Base-by-base conservation (phyloP, 345 rosid species). In the Gossypium ekmanianum region DNA sequence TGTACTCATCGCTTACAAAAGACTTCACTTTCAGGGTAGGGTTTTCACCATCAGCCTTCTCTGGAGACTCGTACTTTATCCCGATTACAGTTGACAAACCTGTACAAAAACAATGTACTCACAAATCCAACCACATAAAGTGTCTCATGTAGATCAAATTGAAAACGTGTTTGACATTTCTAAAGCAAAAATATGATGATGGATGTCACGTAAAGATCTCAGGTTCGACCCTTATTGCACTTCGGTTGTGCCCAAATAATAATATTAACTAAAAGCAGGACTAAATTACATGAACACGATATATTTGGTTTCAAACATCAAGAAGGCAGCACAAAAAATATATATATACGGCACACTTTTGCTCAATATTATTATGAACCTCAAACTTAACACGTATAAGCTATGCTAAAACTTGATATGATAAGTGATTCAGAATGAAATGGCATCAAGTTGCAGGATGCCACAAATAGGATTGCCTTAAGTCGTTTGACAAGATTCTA, bases 11-110 rank as follows among this genome's bases (percentile, higher is more conserved):
- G 0, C 92, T 83, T 63, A 94, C 94, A 3, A 81, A 92, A n/a
- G 97, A 92, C 86, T 89, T 87, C 85, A 94, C 98, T 82, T 88
- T 92, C 71, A 85, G 16, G 2, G 71, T 20, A 0, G 79, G 79
- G 61, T 76, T 73, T 22, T 75, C 81, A 5, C 78, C 68, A 48
- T 68, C 79, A 29, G 80, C 79, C 16, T 70, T 63, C 48, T 24
- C 86, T 13, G 97, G 97, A 51, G 97, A 86, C 64, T 62, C 89
- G 27, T 81, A 90, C 81, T 92, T 92, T 77, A 90, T 82, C 54
- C 97, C 98, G 41, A 94, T 92, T 27, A 94, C 87, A 17, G 98
- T 91, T 8, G 93, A 68, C 87, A 94, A 80, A 83, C 93, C 98
- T 94, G 81, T 61, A 67, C 48, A 39, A 62, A 50, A 18, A 55